These are phyloP conservation scores for Vanderwaltozyma tropicalis DNA, from an alignment of 805 yeast species.

Conservation along the genomic window DNA sequence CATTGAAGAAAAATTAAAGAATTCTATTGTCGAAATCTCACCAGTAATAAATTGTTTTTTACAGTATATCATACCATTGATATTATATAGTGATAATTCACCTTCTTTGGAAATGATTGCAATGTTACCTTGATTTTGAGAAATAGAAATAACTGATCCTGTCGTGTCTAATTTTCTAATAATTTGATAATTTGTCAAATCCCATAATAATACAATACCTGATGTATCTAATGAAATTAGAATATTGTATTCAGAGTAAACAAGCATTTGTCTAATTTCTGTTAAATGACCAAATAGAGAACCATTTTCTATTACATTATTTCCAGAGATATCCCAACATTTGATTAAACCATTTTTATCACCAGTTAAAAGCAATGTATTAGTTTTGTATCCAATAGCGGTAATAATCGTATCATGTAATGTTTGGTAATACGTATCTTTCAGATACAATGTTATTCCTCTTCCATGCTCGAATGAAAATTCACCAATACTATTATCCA, in stretches of 20 bases:
- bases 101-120: slow-evolving; percentile 24
- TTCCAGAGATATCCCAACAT: slow-evolving; percentile 49
- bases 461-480: no score
- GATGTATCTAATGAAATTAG: slow-evolving; percentile 43
- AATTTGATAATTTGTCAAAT: slow-evolving; percentile 40
- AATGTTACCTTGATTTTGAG: slow-evolving; percentile 47
- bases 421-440: not conserved
- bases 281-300: slow-evolving; percentile 46
- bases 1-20: slow-evolving; percentile 11
- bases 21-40: slow-evolving; percentile 19
- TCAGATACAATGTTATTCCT: no score
- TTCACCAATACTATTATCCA: no score
- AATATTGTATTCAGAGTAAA: slow-evolving; percentile 43
- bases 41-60: slow-evolving; percentile 15
- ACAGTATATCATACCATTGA: slow-evolving; percentile 42
- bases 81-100: slow-evolving; percentile 30
- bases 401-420: slow-evolving; percentile 12
- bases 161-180: slow-evolving; percentile 31
- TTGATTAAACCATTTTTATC: slow-evolving; percentile 51
- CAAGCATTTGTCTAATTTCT: slow-evolving; percentile 36
- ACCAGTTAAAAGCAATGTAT: slow-evolving; percentile 27
- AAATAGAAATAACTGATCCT: slow-evolving; percentile 33
- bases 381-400: slow-evolving; percentile 18
- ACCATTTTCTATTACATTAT: slow-evolving; percentile 28
- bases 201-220: slow-evolving; percentile 59